Evolutionary conservation across 768 basidiomycete species (phyloP), one percentile per base, ranked within the genome.

Genomic region (Lactarius psammicola): DNA sequence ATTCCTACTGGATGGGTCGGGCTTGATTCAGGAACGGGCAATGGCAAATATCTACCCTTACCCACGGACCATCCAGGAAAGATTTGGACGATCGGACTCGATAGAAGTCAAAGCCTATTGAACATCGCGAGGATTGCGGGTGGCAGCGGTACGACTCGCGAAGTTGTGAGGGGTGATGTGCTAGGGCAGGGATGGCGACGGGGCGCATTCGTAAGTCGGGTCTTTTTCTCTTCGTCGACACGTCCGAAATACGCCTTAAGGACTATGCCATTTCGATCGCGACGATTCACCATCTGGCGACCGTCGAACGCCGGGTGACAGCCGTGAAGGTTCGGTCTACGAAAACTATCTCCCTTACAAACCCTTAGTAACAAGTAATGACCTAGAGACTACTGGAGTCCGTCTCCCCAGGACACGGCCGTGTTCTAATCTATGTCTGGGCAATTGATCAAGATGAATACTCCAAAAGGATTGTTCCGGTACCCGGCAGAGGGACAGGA

Each of bases 241-340:
- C n/a, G 8, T 9, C 8, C 9, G 1, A 18, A 26, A 53, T 20
- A 28, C 34, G n/a, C 36, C 13, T 20, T 23, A 70, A 98, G 95
- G 94, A 98, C 79, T 97, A 94, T 71, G 91, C 91, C 2, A 95
- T 99, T 57, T 97, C 95, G 4, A 95, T 99, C 68, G 97, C 97
- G 31, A 98, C 96, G 2, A 92, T 98, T 55, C 97, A 99, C 72
- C 97, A 99, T 76, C 82, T 99, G 6, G 87, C 94, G 3, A 96
- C 94, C 0, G 81, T 82, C 11, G 81, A 83, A 62, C 84, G 97
- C 38, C 83, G 97, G 23, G 82, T 80, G 68, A 74, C 80, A 20
- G 89, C 94, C 2, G 84, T 98, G 9, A 80, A 92, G 82, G 94
- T 92, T 68, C 36, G 77, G 30, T 72, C 8, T 56, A 5, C 55